phyloP scores from a whole-genome alignment of 805 yeast genomes.

The Teunomyces barrocoloradensis region DNA sequence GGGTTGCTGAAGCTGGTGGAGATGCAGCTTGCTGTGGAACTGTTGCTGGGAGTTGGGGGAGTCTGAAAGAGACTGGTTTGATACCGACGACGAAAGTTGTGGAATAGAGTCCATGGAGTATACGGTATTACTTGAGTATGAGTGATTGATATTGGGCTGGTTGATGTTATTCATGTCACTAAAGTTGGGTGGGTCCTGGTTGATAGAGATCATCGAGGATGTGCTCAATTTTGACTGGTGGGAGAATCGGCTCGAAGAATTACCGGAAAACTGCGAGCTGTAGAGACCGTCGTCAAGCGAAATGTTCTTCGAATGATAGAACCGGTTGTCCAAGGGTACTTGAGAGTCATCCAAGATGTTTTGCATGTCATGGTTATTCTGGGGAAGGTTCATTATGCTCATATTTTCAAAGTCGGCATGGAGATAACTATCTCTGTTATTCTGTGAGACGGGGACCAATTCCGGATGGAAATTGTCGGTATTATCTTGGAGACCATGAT shows the following conservation, averaged over 20 bases:
- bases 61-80: conserved; percentile 34
- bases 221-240: conserved; percentile 20
- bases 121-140: conserved; percentile 20
- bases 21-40: conserved; percentile 6
- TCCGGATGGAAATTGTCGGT: conserved; percentile 4
- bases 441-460: conserved; percentile 15
- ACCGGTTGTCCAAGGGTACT: conserved; percentile 5
- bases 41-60: conserved; percentile 27
- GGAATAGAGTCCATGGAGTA: conserved; percentile 37
- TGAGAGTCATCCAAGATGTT: conserved; percentile 5
- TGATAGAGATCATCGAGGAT: conserved; percentile 22
- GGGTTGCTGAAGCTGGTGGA: conserved; percentile 10
- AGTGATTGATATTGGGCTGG: conserved; percentile 6
- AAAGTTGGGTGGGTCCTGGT: conserved; percentile 19
- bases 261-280: conserved; percentile 6
- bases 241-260: conserved; percentile 1
- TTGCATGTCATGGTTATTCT: neutral
- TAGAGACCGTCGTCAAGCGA: conserved; percentile 18
- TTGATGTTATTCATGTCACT: neutral
- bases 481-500: neutral
- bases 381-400: conserved; percentile 3
- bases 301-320: conserved; percentile 21
- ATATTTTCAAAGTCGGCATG: conserved; percentile 5
- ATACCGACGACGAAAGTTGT: conserved; percentile 32
- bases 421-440: neutral